A percentile compares a stretch with the other conserved stretches of the same genome.
Conservation (phyloP, 176 grass and related monocot species). For the Areca catechu region DNA sequence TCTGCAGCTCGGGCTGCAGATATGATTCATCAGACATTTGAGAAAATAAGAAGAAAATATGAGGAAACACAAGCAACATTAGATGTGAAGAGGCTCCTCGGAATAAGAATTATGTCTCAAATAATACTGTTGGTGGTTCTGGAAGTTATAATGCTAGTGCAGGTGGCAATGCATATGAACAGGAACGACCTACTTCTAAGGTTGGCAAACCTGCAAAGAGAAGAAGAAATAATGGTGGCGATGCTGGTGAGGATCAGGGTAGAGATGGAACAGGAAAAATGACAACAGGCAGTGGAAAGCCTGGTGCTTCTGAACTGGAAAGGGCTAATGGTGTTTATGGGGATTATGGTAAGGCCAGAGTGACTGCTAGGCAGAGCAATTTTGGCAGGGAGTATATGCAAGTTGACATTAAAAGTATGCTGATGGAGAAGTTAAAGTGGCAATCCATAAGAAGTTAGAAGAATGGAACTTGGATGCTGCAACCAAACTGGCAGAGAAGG, state of each 20-base stretch:
- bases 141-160: conserved; percentile 5
- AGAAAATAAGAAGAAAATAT: conserved; percentile 18
- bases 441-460: conserved; percentile 34
- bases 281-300: conserved; percentile 21
- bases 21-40: not conserved
- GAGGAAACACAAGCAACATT: conserved; percentile 17
- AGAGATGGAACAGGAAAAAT: conserved; percentile 37
- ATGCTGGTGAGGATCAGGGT: conserved; percentile 22
- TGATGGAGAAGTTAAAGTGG: conserved; percentile 39
- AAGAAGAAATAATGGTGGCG: conserved; percentile 33
- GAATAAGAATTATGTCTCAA: conserved; percentile 25
- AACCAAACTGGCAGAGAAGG: conserved; percentile 6
- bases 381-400: conserved; percentile 45
- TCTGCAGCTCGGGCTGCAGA: not conserved
- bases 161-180: conserved; percentile 29
- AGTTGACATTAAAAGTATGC: conserved; percentile 30
- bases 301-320: conserved; percentile 16
- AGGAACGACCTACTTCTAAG: conserved; percentile 31
- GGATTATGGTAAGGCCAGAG: not conserved
- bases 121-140: conserved; percentile 2
- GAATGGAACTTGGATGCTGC: conserved; percentile 23
- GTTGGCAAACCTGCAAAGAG: conserved; percentile 35
- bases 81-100: not conserved
- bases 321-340: conserved; percentile 16
- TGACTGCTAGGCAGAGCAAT: conserved; percentile 19